Percentiles rank a stretch among this genome's conserved stretches.
Conservation (phyloP, 2,329 filamentous ascomycete species). For the Neurospora sp. region DNA sequence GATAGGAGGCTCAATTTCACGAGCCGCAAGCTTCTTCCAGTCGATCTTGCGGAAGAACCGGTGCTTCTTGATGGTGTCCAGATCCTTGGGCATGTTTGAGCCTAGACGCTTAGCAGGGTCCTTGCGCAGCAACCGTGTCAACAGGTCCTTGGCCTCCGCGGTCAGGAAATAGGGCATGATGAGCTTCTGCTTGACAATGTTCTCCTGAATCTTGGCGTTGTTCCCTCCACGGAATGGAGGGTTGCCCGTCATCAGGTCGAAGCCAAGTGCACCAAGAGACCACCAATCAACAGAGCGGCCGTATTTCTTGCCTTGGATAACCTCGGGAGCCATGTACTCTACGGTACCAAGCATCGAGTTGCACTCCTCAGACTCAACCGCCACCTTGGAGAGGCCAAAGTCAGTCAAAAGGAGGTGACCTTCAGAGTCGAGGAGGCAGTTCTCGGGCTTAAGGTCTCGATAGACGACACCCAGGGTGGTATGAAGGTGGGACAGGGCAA, state of each 20-base stretch:
- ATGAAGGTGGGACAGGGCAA: constrained; percentile 89
- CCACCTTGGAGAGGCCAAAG: constrained; percentile 93
- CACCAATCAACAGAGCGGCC: constrained; percentile 97
- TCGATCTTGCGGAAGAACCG: constrained; percentile 96
- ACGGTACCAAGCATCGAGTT: constrained; percentile 89
- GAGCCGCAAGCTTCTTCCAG: constrained; percentile 75
- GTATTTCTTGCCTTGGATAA: constrained; percentile 79
- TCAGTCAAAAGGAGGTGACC: constrained; percentile 92
- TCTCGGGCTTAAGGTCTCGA: constrained; percentile 94
- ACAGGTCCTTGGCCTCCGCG: constrained; percentile 84
- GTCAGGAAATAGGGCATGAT: constrained; percentile 82
- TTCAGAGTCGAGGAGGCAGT: constrained; percentile 83
- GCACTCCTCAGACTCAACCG: constrained; percentile 63
- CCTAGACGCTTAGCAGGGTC: constrained; percentile 87
- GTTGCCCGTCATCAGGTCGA: constrained; percentile 83
- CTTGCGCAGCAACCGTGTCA: constrained; percentile 82
- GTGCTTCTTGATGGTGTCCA: constrained; percentile 78
- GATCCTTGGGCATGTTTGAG: constrained; percentile 77
- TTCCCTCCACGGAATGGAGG: constrained; percentile 88
- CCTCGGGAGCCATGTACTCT: constrained; percentile 98
- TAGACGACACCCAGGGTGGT: constrained; percentile 89
- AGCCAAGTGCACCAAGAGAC: constrained; percentile 89
- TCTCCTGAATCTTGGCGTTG: constrained; percentile 89
- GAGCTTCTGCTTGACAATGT: constrained; percentile 89
- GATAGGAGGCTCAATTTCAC: constrained; percentile 82